Evolutionary conservation across 805 yeast genomes (phyloP).

Genomic region (Candida palmyrensis): DNA sequence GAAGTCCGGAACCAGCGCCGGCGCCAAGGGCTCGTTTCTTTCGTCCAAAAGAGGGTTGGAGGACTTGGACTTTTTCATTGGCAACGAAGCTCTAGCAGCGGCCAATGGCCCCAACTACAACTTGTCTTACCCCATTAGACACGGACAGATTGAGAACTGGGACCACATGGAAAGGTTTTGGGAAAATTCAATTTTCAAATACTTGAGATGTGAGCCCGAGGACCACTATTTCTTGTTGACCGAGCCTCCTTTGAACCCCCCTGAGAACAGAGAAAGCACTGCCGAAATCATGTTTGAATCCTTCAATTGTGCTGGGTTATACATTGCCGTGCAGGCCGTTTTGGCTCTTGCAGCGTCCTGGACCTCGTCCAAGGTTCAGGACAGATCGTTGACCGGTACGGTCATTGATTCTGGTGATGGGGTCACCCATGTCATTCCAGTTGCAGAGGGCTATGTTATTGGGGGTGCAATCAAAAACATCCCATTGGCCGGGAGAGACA

Average conservation of each 20-base stretch:
- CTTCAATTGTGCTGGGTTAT: constrained; percentile 96
- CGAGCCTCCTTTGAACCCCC: constrained; percentile 99
- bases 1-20: constrained; percentile 25
- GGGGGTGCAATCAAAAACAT: constrained; percentile 96
- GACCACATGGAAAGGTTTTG: constrained; percentile 99
- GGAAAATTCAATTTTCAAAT: constrained; percentile 96
- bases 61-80: constrained; percentile 90
- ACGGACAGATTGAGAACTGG: constrained; percentile 98
- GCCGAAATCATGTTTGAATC: constrained; percentile 99
- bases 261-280: constrained; percentile 96
- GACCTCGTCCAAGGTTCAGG: constrained; percentile 94
- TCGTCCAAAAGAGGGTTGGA: constrained; percentile 83
- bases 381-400: constrained; percentile 94
- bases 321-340: constrained; percentile 98
- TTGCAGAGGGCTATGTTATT: constrained; percentile 98
- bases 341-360: constrained; percentile 97
- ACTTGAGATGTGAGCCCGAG: constrained; percentile 96
- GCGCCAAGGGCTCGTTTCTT: constrained; percentile 37
- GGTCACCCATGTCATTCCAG: constrained; percentile 98
- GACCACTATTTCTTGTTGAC: constrained; percentile 94
- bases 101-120: constrained; percentile 90
- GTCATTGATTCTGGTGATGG: constrained; percentile 99
- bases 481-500: constrained; percentile 98
- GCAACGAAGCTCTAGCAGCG: constrained; percentile 90
- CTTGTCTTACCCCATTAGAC: constrained; percentile 87